Conservation (phyloP, 2,329 filamentous ascomycete genomes). For the Fusarium piperis region DNA sequence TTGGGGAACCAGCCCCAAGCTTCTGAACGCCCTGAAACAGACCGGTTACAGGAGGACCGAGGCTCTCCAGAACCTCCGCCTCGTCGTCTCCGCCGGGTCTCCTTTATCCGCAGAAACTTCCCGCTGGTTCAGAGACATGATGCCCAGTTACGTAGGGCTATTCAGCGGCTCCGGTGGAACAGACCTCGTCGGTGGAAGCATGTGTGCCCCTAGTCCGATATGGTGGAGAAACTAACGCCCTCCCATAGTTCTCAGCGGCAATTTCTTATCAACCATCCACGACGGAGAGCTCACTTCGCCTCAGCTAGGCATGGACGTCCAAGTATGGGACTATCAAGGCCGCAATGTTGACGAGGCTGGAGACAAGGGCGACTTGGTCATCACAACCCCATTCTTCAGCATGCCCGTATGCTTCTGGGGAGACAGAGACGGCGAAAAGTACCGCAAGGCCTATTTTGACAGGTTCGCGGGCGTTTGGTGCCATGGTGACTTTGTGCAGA, state of each 20-base stretch:
- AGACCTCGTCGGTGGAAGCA: background rate
- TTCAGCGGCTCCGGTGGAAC: background rate
- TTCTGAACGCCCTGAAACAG: background rate
- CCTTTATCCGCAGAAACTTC: background rate
- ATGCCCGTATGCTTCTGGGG: constrained; percentile 8
- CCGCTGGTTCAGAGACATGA: background rate
- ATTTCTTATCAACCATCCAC: background rate
- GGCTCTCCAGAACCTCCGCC: background rate
- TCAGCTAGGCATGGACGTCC: background rate
- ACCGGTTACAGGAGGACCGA: background rate
- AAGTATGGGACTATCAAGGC: background rate
- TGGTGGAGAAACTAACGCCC: background rate
- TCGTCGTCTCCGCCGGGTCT: background rate
- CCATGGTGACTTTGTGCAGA: constrained; percentile 1
- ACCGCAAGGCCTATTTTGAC: constrained; percentile 2
- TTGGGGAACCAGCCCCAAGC: background rate
- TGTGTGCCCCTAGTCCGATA: background rate
- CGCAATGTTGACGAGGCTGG: background rate
- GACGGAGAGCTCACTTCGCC: background rate
- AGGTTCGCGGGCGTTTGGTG: background rate
- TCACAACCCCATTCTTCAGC: background rate
- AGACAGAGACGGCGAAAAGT: background rate
- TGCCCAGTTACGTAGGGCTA: background rate
- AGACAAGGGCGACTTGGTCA: background rate
- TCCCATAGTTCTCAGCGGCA: background rate